Evolutionary conservation across 345 rosid genomes (phyloP).

Genomic region (Ricinus communis): DNA sequence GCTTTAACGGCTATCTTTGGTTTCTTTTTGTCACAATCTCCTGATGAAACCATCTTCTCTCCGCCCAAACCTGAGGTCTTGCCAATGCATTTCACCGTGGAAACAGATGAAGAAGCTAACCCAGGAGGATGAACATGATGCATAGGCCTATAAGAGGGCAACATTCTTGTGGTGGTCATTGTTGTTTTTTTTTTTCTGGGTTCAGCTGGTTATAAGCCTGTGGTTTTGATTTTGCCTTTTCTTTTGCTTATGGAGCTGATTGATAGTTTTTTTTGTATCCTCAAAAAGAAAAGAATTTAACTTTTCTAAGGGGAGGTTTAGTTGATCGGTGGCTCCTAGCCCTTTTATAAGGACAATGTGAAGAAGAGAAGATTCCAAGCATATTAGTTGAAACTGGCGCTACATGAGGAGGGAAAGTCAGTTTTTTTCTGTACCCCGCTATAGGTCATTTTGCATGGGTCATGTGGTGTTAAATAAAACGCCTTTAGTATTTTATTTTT

Average conservation of each 20-base stretch:
- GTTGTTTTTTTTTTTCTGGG: neutral
- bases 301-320: neutral
- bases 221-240: too few species aligned
- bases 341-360: constrained; percentile 17
- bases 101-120: constrained; percentile 17
- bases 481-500: too few species aligned
- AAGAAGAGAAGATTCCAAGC: constrained; percentile 47
- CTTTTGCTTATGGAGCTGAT: neutral
- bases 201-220: neutral
- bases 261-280: neutral
- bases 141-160: constrained; percentile 24
- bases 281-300: neutral
- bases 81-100: constrained; percentile 23
- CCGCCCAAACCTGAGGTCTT: constrained; percentile 12
- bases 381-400: constrained; percentile 35
- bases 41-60: constrained; percentile 17
- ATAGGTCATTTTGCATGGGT: too few species aligned
- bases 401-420: neutral
- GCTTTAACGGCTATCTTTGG: constrained; percentile 29
- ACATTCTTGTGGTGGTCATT: constrained; percentile 45
- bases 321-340: neutral
- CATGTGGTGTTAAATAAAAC: too few species aligned
- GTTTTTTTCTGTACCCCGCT: too few species aligned
- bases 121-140: constrained; percentile 13
- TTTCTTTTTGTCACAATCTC: constrained; percentile 31